phyloP scores from a whole-genome alignment of 2,329 filamentous ascomycete species.

The Alternaria atra region DNA sequence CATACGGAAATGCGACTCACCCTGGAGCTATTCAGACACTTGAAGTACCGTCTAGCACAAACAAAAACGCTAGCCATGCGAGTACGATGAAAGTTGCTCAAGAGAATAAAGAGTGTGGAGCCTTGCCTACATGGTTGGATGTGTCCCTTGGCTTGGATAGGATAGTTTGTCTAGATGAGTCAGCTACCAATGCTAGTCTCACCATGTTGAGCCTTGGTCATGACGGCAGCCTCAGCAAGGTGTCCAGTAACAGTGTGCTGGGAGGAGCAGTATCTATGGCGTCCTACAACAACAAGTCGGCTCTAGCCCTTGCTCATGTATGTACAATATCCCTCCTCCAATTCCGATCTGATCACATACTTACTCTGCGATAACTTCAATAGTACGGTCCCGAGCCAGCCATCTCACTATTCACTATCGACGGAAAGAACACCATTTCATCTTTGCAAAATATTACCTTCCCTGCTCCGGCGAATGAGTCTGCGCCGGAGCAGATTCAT shows the following conservation, averaged over 20 bases:
- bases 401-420: conserved; percentile 45
- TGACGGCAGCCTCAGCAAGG: conserved; percentile 52
- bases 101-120: conserved; percentile 60
- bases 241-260: conserved; percentile 46
- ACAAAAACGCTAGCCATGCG: conserved; percentile 11
- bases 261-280: conserved; percentile 53
- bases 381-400: conserved; percentile 49
- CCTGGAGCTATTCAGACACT: conserved; percentile 55
- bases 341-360: neutral
- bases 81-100: conserved; percentile 54
- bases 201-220: conserved; percentile 12
- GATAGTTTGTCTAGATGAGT: conserved; percentile 71
- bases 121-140: conserved; percentile 68
- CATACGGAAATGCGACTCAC: conserved; percentile 46
- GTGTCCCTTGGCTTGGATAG: conserved; percentile 60
- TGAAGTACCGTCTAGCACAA: conserved; percentile 19
- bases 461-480: conserved; percentile 11
- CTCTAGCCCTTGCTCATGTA: conserved; percentile 47
- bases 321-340: neutral
- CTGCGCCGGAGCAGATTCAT: conserved; percentile 63
- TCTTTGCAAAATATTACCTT: conserved; percentile 55
- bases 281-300: conserved; percentile 53
- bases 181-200: conserved; percentile 58
- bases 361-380: conserved; percentile 22
- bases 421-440: conserved; percentile 18